Conservation (phyloP, 2,329 filamentous ascomycete species). For the Penicillium expansum region DNA sequence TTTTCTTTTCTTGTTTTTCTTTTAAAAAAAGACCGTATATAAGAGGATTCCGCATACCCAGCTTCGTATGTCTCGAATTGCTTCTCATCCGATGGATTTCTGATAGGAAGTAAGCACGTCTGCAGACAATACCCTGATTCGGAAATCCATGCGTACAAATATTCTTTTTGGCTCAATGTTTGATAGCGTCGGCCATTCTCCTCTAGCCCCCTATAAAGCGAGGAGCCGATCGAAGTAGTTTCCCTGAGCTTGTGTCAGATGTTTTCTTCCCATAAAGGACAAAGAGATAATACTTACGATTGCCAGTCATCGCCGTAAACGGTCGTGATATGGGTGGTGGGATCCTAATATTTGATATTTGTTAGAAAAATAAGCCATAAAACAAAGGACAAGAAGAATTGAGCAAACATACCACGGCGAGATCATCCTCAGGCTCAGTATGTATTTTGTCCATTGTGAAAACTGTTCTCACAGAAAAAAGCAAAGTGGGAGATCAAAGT, state of each 20-base stretch:
- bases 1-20: too few species aligned
- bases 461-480: neutral
- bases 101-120: conserved; percentile 1
- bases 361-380: neutral
- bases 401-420: neutral
- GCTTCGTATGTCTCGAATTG: conserved; percentile 19
- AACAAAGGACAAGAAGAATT: neutral
- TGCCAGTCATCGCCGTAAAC: conserved; percentile 11
- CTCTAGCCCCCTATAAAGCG: conserved; percentile 20
- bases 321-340: neutral
- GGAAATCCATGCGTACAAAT: conserved; percentile 6
- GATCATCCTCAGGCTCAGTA: neutral
- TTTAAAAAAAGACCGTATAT: neutral
- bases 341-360: neutral
- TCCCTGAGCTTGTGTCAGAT: conserved; percentile 12
- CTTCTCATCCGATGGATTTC: conserved; percentile 16
- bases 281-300: conserved; percentile 1
- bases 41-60: conserved; percentile 5
- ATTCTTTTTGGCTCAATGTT: conserved; percentile 20
- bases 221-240: conserved; percentile 23
- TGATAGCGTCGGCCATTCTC: conserved; percentile 25
- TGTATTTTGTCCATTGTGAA: neutral
- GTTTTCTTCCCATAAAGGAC: conserved; percentile 8
- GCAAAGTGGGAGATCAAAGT: neutral
- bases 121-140: neutral